Base-by-base conservation (phyloP, 306 rosid genomes). In the Albizia julibrissin region DNA sequence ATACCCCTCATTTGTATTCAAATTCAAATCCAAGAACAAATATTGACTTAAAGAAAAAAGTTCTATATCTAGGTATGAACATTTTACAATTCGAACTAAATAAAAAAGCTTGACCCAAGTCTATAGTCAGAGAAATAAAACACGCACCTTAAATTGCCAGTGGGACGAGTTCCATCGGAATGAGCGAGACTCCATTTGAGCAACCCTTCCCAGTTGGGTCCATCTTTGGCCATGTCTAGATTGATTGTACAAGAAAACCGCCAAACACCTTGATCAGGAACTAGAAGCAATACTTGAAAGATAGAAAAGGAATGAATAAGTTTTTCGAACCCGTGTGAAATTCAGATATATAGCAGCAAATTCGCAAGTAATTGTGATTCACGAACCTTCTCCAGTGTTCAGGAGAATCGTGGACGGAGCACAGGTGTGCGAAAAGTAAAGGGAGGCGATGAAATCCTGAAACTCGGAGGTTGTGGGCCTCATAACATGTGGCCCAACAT, bases 101-200 rank as follows among this genome's bases (percentile, higher is more conserved):
- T 3, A 72, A 50, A 54, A 52, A 18, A 10, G 9, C 49, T 27
- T 46, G 34, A 29, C 4, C 44, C 0, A 5, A 47, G 19, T 52
- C 4, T 6, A 31, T 31, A 19, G 13, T 10, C 15, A 13, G 11
- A 31, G 72, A 14, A 71, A 27, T 7, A 69, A 16, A 18, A 75
- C 19, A 4, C 24, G 3, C 24, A 91, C 91, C 92, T 91, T 69
- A 91, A 62, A 74, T 87, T 82, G 24, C 87, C 84, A 82, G 75
- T 33, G 74, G 94, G 91, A 16, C 69, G 87, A 76, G 94, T 86
- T 8, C 91, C 92, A 10, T 91, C 94, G 31, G 92, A 82, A 80
- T 91, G 85, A 15, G 90, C 82, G n/a, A 91, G 84, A 73, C 94
- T 91, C 94, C 94, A 91, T 80, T 91, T 89, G 73, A 91, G 92